These are phyloP conservation scores for peach (Prunus persica) DNA, from an alignment of 306 rosid genomes.

Conservation along the genomic window DNA sequence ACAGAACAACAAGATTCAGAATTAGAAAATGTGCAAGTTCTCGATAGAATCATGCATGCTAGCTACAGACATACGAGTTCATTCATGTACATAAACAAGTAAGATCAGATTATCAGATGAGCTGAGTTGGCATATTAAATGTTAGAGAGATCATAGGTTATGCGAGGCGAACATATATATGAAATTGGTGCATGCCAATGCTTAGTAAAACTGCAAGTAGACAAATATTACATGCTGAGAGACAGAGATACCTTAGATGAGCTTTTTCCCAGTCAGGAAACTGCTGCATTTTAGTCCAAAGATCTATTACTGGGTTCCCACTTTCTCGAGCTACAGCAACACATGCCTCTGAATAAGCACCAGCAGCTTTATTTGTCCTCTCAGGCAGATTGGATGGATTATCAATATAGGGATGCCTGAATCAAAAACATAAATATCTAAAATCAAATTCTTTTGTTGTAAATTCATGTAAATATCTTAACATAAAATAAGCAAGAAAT, in stretches of 20 bases:
- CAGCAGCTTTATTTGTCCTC: constrained; percentile 86
- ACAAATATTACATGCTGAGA: neutral
- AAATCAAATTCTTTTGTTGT: neutral
- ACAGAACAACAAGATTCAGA: too few species aligned
- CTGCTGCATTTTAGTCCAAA: constrained; percentile 87
- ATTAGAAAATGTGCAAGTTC: too few species aligned
- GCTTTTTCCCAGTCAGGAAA: constrained; percentile 51
- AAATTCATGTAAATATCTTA: neutral
- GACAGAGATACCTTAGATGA: constrained; percentile 43
- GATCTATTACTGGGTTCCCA: constrained; percentile 52
- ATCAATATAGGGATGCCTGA: constrained; percentile 52
- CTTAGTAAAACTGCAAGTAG: neutral
- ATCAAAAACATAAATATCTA: neutral
- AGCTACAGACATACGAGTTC: too few species aligned
- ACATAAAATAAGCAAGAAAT: neutral
- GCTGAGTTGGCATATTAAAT: neutral
- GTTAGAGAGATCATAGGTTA: neutral
- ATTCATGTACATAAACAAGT: neutral
- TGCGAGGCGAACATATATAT: neutral
- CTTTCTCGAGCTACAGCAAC: constrained; percentile 54
- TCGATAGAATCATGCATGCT: too few species aligned
- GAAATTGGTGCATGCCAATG: neutral
- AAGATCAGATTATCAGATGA: neutral
- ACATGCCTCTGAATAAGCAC: constrained; percentile 72
- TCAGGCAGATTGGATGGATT: constrained; percentile 67